Evolutionary conservation across 176 grass and related monocot species (phyloP), one percentile per base, ranked within the genome.

Genomic region (Microstegium vimineum): DNA sequence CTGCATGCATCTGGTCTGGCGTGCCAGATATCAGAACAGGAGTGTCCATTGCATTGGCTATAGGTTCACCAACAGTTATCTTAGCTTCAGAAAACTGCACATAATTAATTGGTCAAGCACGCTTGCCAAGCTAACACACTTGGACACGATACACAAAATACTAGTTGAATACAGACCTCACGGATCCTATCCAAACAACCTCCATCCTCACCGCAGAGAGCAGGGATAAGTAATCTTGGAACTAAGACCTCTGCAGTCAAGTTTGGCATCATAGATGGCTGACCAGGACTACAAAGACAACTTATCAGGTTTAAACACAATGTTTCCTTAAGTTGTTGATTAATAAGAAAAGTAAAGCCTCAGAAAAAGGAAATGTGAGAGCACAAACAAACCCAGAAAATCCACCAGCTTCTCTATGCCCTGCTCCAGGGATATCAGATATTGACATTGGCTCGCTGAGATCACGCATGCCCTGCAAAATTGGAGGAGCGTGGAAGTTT

Each of bases 1-100:
- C 96, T 79, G 91, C 91, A 82, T 95, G 90, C 81, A 94, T 93
- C 64, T 95, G 91, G 60, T 99, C 96, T 40, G 89, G 96, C 41
- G 86, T 79, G 54, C 96, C 93, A 63, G 89, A 91, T 90, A 95
- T 84, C 28, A 89, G 74, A 80, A 99, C 81, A 68, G 83, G 9
- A 22, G 85, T 92, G 85, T 99, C 96, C 27, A 82, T 72, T 18
- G 87, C 82, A 78, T 99, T 91, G 20, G 85, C 80, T 70, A 92
- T 78, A 47, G 91, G 89, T 75, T 99, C 93, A 73, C 87, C 74
- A 6, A 95, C 79, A 17, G 85, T 94, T 88, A 99, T 90, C 74
- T 95, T 99, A 83, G 96, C 96, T 51, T 93, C 93, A 43, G 96
- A 99, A 71, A 95, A 95, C 96, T 99, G 89, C 88, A 83, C 68